Evolutionary conservation across 306 rosid species (phyloP).

Genomic region (Cicer judaicum): DNA sequence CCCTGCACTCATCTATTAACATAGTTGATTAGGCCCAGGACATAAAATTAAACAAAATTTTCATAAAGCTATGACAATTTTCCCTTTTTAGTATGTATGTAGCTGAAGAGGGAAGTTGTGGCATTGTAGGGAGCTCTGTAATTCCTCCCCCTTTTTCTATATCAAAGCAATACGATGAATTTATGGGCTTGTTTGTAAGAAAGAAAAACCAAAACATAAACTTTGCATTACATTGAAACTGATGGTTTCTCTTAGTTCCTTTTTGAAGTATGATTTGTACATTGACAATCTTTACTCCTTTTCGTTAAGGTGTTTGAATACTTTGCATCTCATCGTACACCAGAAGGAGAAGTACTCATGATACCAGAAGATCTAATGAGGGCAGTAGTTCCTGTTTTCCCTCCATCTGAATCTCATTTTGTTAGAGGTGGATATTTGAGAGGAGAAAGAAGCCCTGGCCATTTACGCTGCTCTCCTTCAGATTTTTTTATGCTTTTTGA

Average conservation of each 20-base stretch:
- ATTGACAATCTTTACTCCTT: slow-evolving; percentile 42
- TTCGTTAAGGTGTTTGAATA: slow-evolving; percentile 82
- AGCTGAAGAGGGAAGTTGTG: slow-evolving; percentile 7
- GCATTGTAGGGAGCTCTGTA: background rate
- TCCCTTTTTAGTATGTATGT: background rate
- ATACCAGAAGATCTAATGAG: slow-evolving; percentile 87
- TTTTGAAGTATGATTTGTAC: slow-evolving; percentile 23
- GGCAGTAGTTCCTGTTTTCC: slow-evolving; percentile 94
- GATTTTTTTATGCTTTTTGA: slow-evolving; percentile 90
- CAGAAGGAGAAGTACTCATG: slow-evolving; percentile 82
- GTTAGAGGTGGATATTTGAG: slow-evolving; percentile 87
- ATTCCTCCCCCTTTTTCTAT: slow-evolving; percentile 24
- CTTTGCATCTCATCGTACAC: slow-evolving; percentile 72
- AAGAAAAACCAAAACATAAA: slow-evolving; percentile 1
- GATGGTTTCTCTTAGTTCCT: slow-evolving; percentile 7
- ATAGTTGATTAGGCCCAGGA: background rate
- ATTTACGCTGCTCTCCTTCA: slow-evolving; percentile 71
- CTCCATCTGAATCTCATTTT: slow-evolving; percentile 91
- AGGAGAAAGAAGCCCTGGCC: slow-evolving; percentile 92
- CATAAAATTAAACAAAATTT: background rate
- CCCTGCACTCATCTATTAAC: background rate
- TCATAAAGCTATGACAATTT: background rate
- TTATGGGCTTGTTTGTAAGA: background rate
- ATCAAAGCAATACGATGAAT: background rate
- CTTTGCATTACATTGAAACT: slow-evolving; percentile 5